A percentile compares a stretch with the other conserved stretches of the same genome.
phyloP scores from a whole-genome alignment of 495 filamentous ascomycete genomes.

The Talaromyces stipitatus region DNA sequence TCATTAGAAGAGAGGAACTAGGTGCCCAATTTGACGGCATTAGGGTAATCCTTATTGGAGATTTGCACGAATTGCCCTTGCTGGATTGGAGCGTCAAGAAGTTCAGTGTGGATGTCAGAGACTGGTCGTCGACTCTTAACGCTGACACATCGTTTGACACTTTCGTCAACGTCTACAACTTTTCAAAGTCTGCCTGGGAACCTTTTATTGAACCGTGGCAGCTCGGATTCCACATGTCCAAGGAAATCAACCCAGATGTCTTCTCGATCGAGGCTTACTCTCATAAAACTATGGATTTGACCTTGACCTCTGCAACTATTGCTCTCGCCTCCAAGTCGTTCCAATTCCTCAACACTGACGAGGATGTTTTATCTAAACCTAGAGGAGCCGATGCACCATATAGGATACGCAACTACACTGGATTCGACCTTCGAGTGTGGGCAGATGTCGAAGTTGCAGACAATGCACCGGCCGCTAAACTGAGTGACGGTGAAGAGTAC shows the following conservation, averaged over 20 bases:
- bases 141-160: conserved; percentile 86
- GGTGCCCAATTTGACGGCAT: conserved; percentile 80
- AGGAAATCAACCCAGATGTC: conserved; percentile 63
- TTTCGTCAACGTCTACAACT: conserved; percentile 96
- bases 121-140: conserved; percentile 85
- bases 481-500: conserved; percentile 81
- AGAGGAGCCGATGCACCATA: conserved; percentile 88
- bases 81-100: conserved; percentile 90
- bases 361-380: conserved; percentile 92
- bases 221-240: conserved; percentile 81
- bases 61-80: conserved; percentile 88
- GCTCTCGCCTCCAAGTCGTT: conserved; percentile 87
- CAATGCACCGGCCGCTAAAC: conserved; percentile 62
- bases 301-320: conserved; percentile 88
- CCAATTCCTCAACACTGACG: conserved; percentile 78
- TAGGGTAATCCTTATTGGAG: conserved; percentile 87
- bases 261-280: conserved; percentile 81
- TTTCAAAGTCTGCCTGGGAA: conserved; percentile 97
- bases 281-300: conserved; percentile 82
- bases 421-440: conserved; percentile 81
- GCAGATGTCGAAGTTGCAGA: conserved; percentile 59
- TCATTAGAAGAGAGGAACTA: conserved; percentile 75
- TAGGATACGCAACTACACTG: conserved; percentile 88
- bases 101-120: conserved; percentile 72
- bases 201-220: conserved; percentile 96